Evolutionary conservation across 768 basidiomycete species (phyloP).

Genomic region (Imleria badia): DNA sequence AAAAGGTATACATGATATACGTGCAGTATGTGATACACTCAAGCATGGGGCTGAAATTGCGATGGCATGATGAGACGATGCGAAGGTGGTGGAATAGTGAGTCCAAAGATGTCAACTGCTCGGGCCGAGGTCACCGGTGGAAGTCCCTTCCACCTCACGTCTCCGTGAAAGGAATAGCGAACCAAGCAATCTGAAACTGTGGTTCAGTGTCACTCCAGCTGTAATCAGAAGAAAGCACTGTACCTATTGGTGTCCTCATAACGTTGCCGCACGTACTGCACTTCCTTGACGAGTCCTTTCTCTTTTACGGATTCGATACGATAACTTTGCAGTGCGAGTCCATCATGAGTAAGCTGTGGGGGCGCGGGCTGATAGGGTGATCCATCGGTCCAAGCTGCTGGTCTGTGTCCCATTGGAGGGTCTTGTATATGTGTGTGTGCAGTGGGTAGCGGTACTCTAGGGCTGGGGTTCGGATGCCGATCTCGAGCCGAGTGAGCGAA

Average conservation of each 20-base stretch:
- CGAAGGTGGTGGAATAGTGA: not conserved
- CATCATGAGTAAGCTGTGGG: not conserved
- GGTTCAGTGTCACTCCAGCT: slow-evolving; percentile 2
- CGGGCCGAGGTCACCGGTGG: not conserved
- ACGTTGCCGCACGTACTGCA: slow-evolving; percentile 48
- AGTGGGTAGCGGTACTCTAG: not conserved
- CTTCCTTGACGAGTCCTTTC: slow-evolving; percentile 37
- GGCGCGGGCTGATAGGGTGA: slow-evolving; percentile 2
- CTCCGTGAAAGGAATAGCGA: slow-evolving; percentile 65
- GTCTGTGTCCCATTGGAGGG: not conserved
- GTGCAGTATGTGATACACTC: slow-evolving; percentile 5
- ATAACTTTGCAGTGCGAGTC: not conserved
- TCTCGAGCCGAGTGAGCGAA: slow-evolving; percentile 28
- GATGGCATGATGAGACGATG: not conserved
- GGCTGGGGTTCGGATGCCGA: not conserved
- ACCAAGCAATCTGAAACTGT: slow-evolving; percentile 52
- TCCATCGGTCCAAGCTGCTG: not conserved
- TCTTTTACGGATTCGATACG: slow-evolving; percentile 2
- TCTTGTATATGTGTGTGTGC: not conserved
- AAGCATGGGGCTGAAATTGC: not conserved
- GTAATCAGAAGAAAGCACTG: slow-evolving; percentile 1
- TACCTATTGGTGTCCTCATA: slow-evolving; percentile 71
- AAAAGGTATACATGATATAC: slow-evolving; percentile 2
- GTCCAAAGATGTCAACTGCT: slow-evolving; percentile 2
- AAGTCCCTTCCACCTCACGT: slow-evolving; percentile 26